phyloP scores from a whole-genome alignment of 352 stramenopile species.

The Phytopythium chamaehyphon region DNA sequence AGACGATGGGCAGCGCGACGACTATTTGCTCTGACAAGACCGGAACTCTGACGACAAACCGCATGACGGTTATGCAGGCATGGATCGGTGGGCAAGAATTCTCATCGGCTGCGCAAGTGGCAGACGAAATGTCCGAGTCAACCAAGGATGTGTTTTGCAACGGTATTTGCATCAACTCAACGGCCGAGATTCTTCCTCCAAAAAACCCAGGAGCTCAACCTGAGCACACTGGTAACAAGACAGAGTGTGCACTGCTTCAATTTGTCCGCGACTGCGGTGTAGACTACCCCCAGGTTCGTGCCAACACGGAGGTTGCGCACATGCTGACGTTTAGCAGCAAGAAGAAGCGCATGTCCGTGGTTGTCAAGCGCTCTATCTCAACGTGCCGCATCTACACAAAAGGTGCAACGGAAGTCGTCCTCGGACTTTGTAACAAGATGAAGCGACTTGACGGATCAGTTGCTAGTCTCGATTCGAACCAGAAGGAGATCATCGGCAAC shows the following conservation, averaged over 20 bases:
- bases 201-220: conserved; percentile 47
- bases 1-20: conserved; percentile 94
- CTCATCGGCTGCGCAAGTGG: conserved; percentile 35
- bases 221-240: conserved; percentile 82
- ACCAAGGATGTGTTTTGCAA: conserved; percentile 69
- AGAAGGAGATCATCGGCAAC: conserved; percentile 61
- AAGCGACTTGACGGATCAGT: conserved; percentile 62
- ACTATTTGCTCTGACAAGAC: conserved; percentile 99
- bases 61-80: conserved; percentile 95
- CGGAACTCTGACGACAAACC: conserved; percentile 95
- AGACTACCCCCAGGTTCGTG: conserved; percentile 49
- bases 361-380: conserved; percentile 37
- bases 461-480: conserved; percentile 33
- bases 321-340: conserved; percentile 84
- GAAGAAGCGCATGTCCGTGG: conserved; percentile 83
- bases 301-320: conserved; percentile 49
- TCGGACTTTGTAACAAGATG: conserved; percentile 67
- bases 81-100: conserved; percentile 73
- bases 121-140: conserved; percentile 53
- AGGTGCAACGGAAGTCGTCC: conserved; percentile 67
- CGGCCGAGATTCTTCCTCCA: conserved; percentile 56
- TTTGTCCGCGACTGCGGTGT: conserved; percentile 69
- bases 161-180: conserved; percentile 71
- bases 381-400: conserved; percentile 77
- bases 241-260: conserved; percentile 69